Percentiles rank a stretch among this genome's conserved stretches.
phyloP scores from a whole-genome alignment of 768 basidiomycete species.

The Arthromyces matolae region DNA sequence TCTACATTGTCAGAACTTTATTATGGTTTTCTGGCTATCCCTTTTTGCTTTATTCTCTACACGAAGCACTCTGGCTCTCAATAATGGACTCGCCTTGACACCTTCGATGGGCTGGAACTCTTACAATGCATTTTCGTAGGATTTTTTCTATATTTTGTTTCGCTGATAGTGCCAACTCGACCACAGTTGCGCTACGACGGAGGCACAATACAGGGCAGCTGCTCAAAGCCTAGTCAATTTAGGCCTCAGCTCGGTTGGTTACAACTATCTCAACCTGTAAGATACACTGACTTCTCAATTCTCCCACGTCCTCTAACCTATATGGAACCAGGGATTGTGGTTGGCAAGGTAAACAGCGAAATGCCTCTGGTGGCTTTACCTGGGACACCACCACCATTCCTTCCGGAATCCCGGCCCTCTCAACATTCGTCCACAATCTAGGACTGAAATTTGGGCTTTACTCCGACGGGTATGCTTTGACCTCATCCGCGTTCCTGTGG shows the following conservation, averaged over 20 bases:
- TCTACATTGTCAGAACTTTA: neutral
- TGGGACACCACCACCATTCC: slow-evolving; percentile 40
- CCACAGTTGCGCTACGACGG: slow-evolving; percentile 38
- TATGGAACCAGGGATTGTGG: slow-evolving; percentile 38
- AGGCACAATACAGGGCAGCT: slow-evolving; percentile 37
- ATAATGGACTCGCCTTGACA: slow-evolving; percentile 39
- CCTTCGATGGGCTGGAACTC: slow-evolving; percentile 50
- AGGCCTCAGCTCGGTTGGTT: slow-evolving; percentile 36
- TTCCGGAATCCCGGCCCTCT: slow-evolving; percentile 35
- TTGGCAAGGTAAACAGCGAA: slow-evolving; percentile 44
- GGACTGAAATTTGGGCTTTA: slow-evolving; percentile 63
- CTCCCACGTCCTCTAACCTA: neutral
- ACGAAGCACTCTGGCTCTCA: slow-evolving; percentile 21
- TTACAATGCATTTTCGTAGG: slow-evolving; percentile 44
- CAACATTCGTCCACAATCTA: slow-evolving; percentile 33
- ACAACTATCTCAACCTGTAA: slow-evolving; percentile 42
- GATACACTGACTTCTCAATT: neutral
- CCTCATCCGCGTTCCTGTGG: neutral
- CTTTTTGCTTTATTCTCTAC: slow-evolving; percentile 14
- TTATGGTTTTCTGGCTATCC: slow-evolving; percentile 10
- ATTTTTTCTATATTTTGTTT: neutral
- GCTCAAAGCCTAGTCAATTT: slow-evolving; percentile 36
- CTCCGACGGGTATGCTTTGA: slow-evolving; percentile 41
- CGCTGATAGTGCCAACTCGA: neutral
- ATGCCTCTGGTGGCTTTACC: slow-evolving; percentile 38